phyloP scores from a whole-genome alignment of 257 asterid genomes.

The Ballota nigra region DNA sequence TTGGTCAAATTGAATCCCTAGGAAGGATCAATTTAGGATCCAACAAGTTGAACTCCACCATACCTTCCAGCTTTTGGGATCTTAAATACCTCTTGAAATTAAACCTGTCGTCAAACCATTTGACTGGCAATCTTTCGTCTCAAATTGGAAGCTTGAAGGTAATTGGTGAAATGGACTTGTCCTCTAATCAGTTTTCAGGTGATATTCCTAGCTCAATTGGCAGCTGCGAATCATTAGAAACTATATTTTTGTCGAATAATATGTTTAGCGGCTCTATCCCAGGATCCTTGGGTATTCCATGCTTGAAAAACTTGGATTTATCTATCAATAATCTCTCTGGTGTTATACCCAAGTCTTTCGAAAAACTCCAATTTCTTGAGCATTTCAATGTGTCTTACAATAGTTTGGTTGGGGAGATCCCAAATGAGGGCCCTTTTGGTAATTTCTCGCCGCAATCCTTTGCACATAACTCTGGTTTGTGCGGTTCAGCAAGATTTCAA shows the following conservation, averaged over 20 bases:
- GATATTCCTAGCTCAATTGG: constrained; percentile 27
- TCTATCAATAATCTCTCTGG: constrained; percentile 29
- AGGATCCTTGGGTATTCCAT: constrained; percentile 2
- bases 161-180: constrained; percentile 20
- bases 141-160: constrained; percentile 15
- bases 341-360: neutral
- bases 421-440: neutral
- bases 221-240: neutral
- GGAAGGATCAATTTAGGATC: constrained; percentile 18
- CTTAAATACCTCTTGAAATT: constrained; percentile 16
- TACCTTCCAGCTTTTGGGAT: constrained; percentile 28
- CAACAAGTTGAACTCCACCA: constrained; percentile 22
- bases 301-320: constrained; percentile 30
- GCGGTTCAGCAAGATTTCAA: constrained; percentile 10
- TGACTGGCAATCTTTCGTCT: constrained; percentile 23
- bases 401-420: constrained; percentile 5
- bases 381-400: constrained; percentile 11
- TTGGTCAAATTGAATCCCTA: constrained; percentile 19
- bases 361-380: neutral
- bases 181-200: constrained; percentile 28
- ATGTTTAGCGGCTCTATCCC: constrained; percentile 14
- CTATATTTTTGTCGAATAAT: neutral
- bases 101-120: constrained; percentile 24
- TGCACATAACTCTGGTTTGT: neutral
- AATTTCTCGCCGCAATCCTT: neutral